Percentiles rank a stretch among this genome's conserved stretches.
Conservation (phyloP, 371 early-diverging fungal species). For the Mortierella sp. region DNA sequence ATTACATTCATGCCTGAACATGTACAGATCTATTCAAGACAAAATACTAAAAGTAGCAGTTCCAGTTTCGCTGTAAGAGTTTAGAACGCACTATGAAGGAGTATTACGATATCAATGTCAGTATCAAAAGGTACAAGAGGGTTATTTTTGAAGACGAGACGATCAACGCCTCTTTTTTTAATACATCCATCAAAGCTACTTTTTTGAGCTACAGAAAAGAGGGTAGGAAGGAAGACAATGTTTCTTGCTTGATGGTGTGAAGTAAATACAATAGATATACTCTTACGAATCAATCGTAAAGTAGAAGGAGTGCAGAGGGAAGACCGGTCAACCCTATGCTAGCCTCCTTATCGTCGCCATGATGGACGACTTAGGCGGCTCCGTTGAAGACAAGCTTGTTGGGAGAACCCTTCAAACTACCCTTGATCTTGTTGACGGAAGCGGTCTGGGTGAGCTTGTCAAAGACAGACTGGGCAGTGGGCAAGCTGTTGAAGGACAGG, state of each 20-base stretch:
- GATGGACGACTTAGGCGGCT: constrained; percentile 8
- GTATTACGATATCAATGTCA: neutral
- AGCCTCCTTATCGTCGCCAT: neutral
- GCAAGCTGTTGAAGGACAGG: constrained; percentile 34
- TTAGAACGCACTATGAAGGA: too few relatives aligned
- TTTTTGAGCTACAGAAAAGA: neutral
- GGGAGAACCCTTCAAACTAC: constrained; percentile 23
- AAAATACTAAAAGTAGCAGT: too few relatives aligned
- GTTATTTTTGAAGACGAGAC: neutral
- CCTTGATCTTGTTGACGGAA: constrained; percentile 18
- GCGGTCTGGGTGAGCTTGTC: constrained; percentile 33
- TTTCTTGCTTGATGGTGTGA: neutral
- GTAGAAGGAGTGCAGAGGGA: neutral
- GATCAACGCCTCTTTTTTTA: neutral
- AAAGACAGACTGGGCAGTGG: constrained; percentile 33
- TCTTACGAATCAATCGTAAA: constrained; percentile 14
- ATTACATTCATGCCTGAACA: too few relatives aligned
- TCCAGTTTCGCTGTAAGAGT: too few relatives aligned
- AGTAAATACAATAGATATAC: neutral
- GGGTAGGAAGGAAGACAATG: too few relatives aligned
- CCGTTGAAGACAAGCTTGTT: constrained; percentile 40
- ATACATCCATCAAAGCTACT: neutral
- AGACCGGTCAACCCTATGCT: constrained; percentile 7
- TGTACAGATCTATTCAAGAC: too few relatives aligned
- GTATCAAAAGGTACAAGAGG: neutral